Evolutionary conservation across 1,284 basidiomycete genomes (phyloP), one percentile per base, ranked within the genome.

Genomic region (Tylopilus sp.): DNA sequence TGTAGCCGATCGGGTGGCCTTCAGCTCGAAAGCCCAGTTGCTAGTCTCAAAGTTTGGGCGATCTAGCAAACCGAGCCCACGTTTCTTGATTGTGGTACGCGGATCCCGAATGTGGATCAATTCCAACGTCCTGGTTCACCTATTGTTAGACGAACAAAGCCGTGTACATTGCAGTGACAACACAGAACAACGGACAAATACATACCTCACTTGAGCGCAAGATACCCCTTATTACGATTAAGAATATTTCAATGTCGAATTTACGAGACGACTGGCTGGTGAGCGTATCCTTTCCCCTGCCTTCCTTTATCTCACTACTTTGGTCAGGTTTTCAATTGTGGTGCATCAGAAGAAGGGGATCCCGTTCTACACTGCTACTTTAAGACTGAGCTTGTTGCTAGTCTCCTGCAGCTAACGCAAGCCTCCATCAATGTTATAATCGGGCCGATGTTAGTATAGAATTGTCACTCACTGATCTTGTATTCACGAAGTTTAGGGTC

Each of bases 181-280:
- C 77, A 31, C 74, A 77, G 29, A 89, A 84, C 58, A 82, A 90
- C 51, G 90, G 89, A 3, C 72, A 60, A 18, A 51, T 72, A 2
- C 66, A 76, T 42, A 89, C 78, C 7, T 74, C 73, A 11, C 70
- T 93, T 41, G 95, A 99, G 58, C 81, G 96, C 51, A 96, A 93
- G 73, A 88, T 99, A 56, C 85, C 89, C 14, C 73, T 99, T 5
- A 78, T 91, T 18, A 89, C 88, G 7, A 96, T 99, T 69, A 85
- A 85, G 62, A 82, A 80, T 42, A 82, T 98, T 42, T 82, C 84
- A 0, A 78, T 98, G 78, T 94, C 94, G 10, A 91, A 80, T 65
- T 71, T 99, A 33, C 80, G 92, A 45, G 96, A 99, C 62, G 96
- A 99, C 68, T 99, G 94, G 89, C 77, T 97, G 67, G 91, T 91